Percentiles rank a stretch among this genome's conserved stretches.
Conservation (phyloP, 257 asterid genomes). For the Nyctanthes arbortristis region DNA sequence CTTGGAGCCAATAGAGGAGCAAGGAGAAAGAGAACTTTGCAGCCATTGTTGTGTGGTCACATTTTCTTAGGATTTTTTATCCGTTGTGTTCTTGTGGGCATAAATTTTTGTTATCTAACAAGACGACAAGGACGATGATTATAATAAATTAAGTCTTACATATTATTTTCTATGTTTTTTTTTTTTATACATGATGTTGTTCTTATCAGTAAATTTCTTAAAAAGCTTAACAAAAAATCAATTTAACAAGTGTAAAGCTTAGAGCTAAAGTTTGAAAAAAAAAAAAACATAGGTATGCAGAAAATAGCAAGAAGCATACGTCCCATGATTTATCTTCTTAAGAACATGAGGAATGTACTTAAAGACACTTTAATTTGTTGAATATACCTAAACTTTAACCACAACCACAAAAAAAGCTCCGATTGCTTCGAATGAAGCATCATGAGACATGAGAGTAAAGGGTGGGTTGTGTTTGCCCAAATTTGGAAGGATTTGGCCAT, state of each 20-base stretch:
- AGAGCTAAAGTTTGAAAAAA: too few species aligned
- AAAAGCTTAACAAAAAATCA: background rate
- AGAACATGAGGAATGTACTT: too few species aligned
- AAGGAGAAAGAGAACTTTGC: constrained; percentile 36
- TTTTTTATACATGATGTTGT: background rate
- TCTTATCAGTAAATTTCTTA: background rate
- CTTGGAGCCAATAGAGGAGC: constrained; percentile 33
- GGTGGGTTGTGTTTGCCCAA: constrained; percentile 10
- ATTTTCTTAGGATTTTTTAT: constrained; percentile 6
- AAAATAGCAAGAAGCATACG: too few species aligned
- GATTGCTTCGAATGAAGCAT: background rate
- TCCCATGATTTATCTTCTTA: too few species aligned
- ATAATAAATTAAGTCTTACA: background rate
- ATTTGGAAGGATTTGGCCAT: constrained; percentile 12
- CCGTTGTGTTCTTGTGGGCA: background rate
- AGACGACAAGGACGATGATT: background rate
- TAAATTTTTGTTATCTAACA: background rate
- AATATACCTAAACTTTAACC: background rate
- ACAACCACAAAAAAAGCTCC: background rate
- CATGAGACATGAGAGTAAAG: background rate
- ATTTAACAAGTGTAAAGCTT: too few species aligned
- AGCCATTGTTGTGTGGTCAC: constrained; percentile 51
- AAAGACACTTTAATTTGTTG: too few species aligned
- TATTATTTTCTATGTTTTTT: too few species aligned
- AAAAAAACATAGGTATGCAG: too few species aligned